phyloP scores from a whole-genome alignment of 129 eudicot genomes.

The Mikania micrantha region DNA sequence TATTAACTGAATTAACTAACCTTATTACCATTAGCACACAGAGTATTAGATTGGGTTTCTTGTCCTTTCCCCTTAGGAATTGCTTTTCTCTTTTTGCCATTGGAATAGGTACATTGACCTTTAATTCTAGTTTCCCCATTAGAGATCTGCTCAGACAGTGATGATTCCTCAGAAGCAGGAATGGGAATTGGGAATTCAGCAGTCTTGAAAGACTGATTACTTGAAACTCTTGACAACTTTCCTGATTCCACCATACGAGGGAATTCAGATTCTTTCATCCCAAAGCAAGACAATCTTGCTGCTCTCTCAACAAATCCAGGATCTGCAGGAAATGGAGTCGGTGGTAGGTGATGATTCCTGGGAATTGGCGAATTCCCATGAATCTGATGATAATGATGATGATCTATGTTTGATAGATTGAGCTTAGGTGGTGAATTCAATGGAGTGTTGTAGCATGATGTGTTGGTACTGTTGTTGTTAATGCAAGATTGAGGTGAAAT shows the following conservation, averaged over 20 bases:
- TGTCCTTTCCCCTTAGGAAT: constrained; percentile 54
- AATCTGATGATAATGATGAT: constrained; percentile 37
- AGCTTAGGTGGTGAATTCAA: constrained; percentile 86
- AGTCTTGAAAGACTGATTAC: too few species aligned
- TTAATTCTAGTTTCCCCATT: constrained; percentile 40
- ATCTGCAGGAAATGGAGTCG: constrained; percentile 42
- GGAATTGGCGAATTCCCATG: constrained; percentile 31
- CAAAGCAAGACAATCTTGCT: constrained; percentile 58
- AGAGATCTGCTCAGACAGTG: constrained; percentile 67
- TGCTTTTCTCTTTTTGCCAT: constrained; percentile 58
- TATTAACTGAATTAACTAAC: constrained; percentile 24
- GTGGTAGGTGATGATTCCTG: constrained; percentile 30
- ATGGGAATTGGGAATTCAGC: constrained; percentile 35
- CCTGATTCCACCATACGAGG: constrained; percentile 48
- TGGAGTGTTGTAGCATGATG: constrained; percentile 81
- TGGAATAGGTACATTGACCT: constrained; percentile 28
- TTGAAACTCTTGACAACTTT: too few species aligned
- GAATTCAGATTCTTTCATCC: constrained; percentile 14
- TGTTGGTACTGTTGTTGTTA: constrained; percentile 36
- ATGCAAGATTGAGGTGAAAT: constrained; percentile 43
- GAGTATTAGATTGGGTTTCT: constrained; percentile 29
- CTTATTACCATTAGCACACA: constrained; percentile 33
- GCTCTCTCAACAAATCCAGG: constrained; percentile 84
- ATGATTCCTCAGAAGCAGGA: constrained; percentile 50
- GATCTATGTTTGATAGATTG: constrained; percentile 45